Conservation (phyloP, 169 alveolate species). For the Cryptosporidium meleagridis region DNA sequence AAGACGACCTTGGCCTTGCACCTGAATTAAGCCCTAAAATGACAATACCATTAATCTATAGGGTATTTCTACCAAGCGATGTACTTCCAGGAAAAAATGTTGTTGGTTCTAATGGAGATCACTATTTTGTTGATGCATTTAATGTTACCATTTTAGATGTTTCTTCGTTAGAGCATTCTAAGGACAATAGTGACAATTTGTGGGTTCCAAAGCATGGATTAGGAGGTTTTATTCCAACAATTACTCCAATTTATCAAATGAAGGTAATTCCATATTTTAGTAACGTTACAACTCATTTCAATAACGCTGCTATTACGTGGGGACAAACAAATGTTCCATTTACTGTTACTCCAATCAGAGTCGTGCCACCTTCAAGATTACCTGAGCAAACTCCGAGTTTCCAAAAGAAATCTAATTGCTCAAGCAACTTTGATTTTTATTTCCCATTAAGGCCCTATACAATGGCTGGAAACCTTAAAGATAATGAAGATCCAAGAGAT, state of each 20-base stretch:
- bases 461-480: not conserved
- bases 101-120: slow-evolving; percentile 45
- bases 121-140: slow-evolving; percentile 50
- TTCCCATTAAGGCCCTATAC: slow-evolving; percentile 53
- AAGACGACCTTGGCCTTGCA: slow-evolving; percentile 26
- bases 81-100: slow-evolving; percentile 42
- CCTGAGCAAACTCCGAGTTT: not conserved
- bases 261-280: slow-evolving; percentile 57
- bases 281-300: slow-evolving; percentile 44
- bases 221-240: slow-evolving; percentile 55
- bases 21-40: not conserved
- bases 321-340: slow-evolving; percentile 63
- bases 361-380: slow-evolving; percentile 55
- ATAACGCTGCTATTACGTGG: slow-evolving; percentile 72
- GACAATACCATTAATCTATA: slow-evolving; percentile 51
- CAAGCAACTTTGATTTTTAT: slow-evolving; percentile 55
- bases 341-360: slow-evolving; percentile 67
- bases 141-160: slow-evolving; percentile 45
- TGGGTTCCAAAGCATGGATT: slow-evolving; percentile 65
- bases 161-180: not conserved
- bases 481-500: not conserved
- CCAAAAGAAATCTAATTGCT: slow-evolving; percentile 11
- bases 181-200: not conserved
- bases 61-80: slow-evolving; percentile 48
- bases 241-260: slow-evolving; percentile 67